Conservation (phyloP, 768 basidiomycete genomes). For the Tricholoma furcatifolium region DNA sequence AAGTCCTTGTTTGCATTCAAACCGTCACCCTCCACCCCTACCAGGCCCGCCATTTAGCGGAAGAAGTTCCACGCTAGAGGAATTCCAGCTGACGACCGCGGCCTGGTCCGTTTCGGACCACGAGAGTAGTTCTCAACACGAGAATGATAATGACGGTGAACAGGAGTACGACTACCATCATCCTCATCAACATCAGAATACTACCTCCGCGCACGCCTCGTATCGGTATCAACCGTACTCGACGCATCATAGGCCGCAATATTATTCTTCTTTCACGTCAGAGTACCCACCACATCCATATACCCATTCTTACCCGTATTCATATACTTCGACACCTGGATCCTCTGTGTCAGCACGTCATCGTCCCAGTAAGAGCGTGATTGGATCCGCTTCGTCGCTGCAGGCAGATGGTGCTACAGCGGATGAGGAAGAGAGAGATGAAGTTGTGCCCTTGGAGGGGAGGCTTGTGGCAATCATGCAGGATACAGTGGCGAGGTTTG, state of each 20-base stretch:
- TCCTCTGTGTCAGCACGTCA: conserved; percentile 3
- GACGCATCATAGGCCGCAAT: neutral
- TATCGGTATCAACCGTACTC: conserved; percentile 1
- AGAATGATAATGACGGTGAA: neutral
- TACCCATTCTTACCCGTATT: neutral
- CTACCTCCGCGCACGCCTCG: neutral
- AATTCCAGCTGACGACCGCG: conserved; percentile 8
- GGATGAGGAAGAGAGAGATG: neutral
- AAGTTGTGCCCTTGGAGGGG: conserved; percentile 1
- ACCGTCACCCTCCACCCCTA: conserved; percentile 2
- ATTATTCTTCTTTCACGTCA: neutral
- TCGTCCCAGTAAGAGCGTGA: neutral
- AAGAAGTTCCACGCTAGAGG: neutral
- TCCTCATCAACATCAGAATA: neutral
- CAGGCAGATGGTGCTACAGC: too few species aligned
- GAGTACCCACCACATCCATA: neutral
- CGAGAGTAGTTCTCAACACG: neutral
- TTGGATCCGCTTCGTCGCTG: neutral
- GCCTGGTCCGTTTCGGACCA: conserved; percentile 8
- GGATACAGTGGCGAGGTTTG: conserved; percentile 9
- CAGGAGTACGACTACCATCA: neutral
- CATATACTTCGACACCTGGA: neutral
- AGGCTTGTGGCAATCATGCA: conserved; percentile 11
- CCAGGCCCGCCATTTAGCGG: conserved; percentile 4
- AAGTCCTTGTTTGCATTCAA: neutral